Evolutionary conservation across 805 yeast species (phyloP), one percentile per base, ranked within the genome.

Genomic region (Scheffersomyces amazonensis): DNA sequence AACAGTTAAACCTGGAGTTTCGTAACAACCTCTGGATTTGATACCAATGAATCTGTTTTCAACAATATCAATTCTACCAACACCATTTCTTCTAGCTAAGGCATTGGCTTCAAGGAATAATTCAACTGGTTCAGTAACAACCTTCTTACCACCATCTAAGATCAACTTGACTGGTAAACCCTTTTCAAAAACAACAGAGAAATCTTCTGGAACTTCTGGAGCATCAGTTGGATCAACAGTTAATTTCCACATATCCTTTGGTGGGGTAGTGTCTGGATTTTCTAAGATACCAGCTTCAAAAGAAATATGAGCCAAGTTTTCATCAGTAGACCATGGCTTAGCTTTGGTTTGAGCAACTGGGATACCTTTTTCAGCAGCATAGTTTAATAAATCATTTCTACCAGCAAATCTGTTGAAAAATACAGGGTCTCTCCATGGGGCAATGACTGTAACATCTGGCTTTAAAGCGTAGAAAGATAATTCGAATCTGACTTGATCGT

Each of bases 261-360:
- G 99, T 49, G 99, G 99, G 37, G 99, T 93, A 54, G 91, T 82
- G 67, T 93, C 87, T 61, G 99, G 99, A 72, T 93, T 96, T 73
- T 93, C 99, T 59, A 93, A 80, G 53, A 93, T 93, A 71, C 99
- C 99, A 48, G 99, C 99, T 76, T 93, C 99, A 66, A 87, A 93
- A 28, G 98, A 91, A 66, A 93, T 93, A 71, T 93, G 99, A 33
- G 98, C 99, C 81, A 91, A 74, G 79, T 93, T 93, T 75, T 93
- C 99, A 66, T 93, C 99, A 41, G 99, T 93, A 25, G 98, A 90
- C 99, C 99, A 93, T 54, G 99, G 99, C 76, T 93, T 93, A 49
- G 98, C 88, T 69, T 89, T 89, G 52, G 99, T 93, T 75, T 93
- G 99, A 35, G 95, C 75, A 42, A 93, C 99, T 48, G 95, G 96